phyloP scores from a whole-genome alignment of 139 green algal species.

The Picochlorum sp. region DNA sequence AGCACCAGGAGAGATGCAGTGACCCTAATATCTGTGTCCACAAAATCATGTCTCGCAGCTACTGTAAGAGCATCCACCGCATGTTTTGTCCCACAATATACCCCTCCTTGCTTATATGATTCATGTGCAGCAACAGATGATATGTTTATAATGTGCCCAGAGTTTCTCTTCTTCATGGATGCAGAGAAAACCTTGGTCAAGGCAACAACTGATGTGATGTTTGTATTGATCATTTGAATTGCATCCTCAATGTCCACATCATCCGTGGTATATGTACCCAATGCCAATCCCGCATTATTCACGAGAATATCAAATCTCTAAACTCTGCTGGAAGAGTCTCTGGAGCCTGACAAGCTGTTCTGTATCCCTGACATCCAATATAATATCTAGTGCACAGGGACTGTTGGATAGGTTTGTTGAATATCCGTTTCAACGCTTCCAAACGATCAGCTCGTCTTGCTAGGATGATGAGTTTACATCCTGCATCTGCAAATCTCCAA shows the following conservation, averaged over 20 bases:
- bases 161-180: constrained; percentile 59
- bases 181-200: constrained; percentile 49
- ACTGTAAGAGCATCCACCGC: constrained; percentile 59
- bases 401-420: constrained; percentile 13
- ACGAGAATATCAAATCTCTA: constrained; percentile 67
- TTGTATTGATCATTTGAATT: constrained; percentile 71
- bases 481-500: constrained; percentile 56
- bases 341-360: constrained; percentile 7
- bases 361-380: constrained; percentile 52
- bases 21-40: constrained; percentile 58
- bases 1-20: constrained; percentile 62
- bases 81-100: constrained; percentile 75
- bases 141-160: constrained; percentile 75
- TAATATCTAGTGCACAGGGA: constrained; percentile 33
- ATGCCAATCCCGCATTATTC: constrained; percentile 76
- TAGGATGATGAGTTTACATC: constrained; percentile 58
- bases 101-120: constrained; percentile 57
- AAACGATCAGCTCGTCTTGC: constrained; percentile 56
- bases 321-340: constrained; percentile 15
- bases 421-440: constrained; percentile 36
- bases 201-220: constrained; percentile 57
- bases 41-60: constrained; percentile 64
- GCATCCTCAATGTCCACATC: constrained; percentile 42
- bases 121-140: constrained; percentile 55
- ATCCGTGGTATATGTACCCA: constrained; percentile 41